A percentile compares a stretch with the other conserved stretches of the same genome.
phyloP scores from a whole-genome alignment of 164 flowering plant species.

The Vitis riparia region DNA sequence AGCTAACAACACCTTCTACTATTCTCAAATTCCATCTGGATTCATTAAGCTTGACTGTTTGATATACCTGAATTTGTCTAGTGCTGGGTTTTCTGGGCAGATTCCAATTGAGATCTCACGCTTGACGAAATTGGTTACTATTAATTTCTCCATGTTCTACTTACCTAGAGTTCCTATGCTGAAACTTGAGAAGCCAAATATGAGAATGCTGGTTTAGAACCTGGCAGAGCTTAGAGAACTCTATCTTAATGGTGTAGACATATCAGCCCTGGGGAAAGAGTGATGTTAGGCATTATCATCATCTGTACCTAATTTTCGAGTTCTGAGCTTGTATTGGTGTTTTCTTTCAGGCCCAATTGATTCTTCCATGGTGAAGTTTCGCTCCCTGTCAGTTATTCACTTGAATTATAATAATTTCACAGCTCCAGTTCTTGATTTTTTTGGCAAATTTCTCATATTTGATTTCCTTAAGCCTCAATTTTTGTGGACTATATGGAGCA shows the following conservation, averaged over 20 bases:
- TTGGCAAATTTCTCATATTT: slow-evolving; percentile 23
- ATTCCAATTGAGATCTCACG: slow-evolving; percentile 22
- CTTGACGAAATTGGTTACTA: slow-evolving; percentile 19
- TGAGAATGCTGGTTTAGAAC: slow-evolving; percentile 14
- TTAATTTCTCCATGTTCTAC: slow-evolving; percentile 20
- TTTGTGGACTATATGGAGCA: slow-evolving; percentile 13
- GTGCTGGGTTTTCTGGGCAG: slow-evolving; percentile 22
- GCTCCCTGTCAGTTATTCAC: not conserved
- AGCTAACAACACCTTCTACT: slow-evolving; percentile 11
- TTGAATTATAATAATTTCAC: slow-evolving; percentile 21
- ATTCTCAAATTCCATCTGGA: slow-evolving; percentile 11
- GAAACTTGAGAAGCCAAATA: slow-evolving; percentile 26
- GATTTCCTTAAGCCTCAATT: slow-evolving; percentile 14
- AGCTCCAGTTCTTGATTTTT: slow-evolving; percentile 16
- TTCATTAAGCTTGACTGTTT: slow-evolving; percentile 11
- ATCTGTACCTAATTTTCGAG: slow-evolving; percentile 20
- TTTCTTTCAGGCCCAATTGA: slow-evolving; percentile 27
- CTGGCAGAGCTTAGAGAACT: slow-evolving; percentile 10
- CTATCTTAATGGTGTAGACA: slow-evolving; percentile 21
- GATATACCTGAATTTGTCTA: slow-evolving; percentile 19
- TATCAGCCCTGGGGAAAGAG: not conserved
- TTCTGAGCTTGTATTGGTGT: slow-evolving; percentile 26
- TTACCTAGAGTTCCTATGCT: not conserved
- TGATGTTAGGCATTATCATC: slow-evolving; percentile 26
- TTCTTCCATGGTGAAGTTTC: slow-evolving; percentile 24